A percentile compares a stretch with the other conserved stretches of the same genome.
phyloP scores from a whole-genome alignment of 305 asterid genomes.

The Solanum hybrid region DNA sequence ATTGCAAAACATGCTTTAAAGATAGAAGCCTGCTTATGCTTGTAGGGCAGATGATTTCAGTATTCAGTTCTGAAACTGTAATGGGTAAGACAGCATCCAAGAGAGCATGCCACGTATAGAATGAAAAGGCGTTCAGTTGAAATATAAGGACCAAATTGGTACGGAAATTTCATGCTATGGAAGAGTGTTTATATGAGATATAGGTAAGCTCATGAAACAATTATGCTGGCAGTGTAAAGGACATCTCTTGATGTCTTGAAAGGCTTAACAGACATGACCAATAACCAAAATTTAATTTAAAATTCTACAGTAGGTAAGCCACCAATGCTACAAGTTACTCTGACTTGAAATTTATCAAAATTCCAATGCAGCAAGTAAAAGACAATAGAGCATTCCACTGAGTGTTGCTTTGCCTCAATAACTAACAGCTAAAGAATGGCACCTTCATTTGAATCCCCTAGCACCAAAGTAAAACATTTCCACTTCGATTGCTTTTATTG shows the following conservation, averaged over 20 bases:
- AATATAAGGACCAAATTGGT: neutral
- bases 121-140: slow-evolving; percentile 2
- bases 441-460: neutral
- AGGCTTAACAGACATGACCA: neutral
- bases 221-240: neutral
- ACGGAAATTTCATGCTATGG: neutral
- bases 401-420: neutral
- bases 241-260: neutral
- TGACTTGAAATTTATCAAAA: neutral
- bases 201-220: neutral
- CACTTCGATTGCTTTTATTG: neutral
- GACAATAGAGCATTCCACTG: neutral
- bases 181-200: neutral
- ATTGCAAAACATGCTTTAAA: neutral
- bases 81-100: neutral
- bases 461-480: neutral
- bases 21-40: neutral
- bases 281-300: neutral
- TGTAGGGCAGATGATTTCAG: neutral
- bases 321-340: neutral
- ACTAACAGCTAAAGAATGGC: neutral
- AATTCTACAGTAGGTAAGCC: neutral
- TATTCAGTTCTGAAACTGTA: slow-evolving; percentile 1
- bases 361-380: neutral
- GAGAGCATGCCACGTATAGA: neutral